A percentile compares a stretch with the other conserved stretches of the same genome.
Evolutionary conservation across 345 rosid genomes (phyloP).

Genomic region (Sonneratia alba): DNA sequence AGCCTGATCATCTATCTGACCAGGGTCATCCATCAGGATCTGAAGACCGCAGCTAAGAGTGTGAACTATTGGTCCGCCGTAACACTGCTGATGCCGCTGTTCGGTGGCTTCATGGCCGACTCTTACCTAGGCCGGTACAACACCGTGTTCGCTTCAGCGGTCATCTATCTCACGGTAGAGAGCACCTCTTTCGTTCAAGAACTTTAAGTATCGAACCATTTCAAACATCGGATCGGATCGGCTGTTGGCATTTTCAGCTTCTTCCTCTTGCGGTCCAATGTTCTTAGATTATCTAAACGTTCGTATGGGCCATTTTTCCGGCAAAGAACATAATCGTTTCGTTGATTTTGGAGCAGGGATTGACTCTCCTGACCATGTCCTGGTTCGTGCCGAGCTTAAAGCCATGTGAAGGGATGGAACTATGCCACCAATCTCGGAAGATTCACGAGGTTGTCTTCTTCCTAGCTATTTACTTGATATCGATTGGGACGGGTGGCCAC

Average conservation of each 20-base stretch:
- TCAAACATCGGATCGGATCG: too few relatives aligned
- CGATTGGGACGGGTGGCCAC: slow-evolving; percentile 91
- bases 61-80: slow-evolving; percentile 93
- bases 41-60: slow-evolving; percentile 64
- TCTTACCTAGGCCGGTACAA: slow-evolving; percentile 71
- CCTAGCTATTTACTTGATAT: slow-evolving; percentile 69
- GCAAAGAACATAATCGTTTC: background rate
- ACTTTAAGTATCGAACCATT: too few relatives aligned
- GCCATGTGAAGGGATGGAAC: slow-evolving; percentile 43
- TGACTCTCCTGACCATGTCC: slow-evolving; percentile 54
- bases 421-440: slow-evolving; percentile 51
- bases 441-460: slow-evolving; percentile 67
- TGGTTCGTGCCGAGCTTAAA: slow-evolving; percentile 63
- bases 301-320: background rate
- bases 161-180: slow-evolving; percentile 58
- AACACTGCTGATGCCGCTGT: slow-evolving; percentile 80
- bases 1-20: slow-evolving; percentile 80
- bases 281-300: too few relatives aligned
- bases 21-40: slow-evolving; percentile 71
- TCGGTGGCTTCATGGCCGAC: slow-evolving; percentile 90
- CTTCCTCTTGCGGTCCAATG: too few relatives aligned
- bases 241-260: too few relatives aligned
- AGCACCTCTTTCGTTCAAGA: too few relatives aligned
- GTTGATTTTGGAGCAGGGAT: slow-evolving; percentile 37
- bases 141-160: slow-evolving; percentile 50